Base-by-base conservation (phyloP, 169 alveolate genomes). In the Plasmodium coatneyi region DNA sequence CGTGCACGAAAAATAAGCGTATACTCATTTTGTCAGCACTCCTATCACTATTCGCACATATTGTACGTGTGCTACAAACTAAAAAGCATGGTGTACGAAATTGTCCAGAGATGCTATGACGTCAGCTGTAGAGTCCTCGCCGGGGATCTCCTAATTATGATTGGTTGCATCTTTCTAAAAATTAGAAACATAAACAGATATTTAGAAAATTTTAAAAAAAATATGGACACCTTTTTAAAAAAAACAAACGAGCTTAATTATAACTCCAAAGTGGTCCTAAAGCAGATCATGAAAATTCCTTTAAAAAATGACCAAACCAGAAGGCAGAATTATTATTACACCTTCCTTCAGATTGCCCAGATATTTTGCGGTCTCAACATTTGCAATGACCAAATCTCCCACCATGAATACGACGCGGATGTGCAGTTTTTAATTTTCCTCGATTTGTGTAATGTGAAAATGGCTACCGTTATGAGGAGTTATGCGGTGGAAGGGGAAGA, bases 331-430 rank as follows among this genome's bases (percentile, higher is more conserved):
- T 82, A 91, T 81, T 66, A 66, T 66, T 91, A 81, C 56, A n/a
- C 92, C 36, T 81, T 91, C 82, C 84, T 91, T 49, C 95, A 91
- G 60, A 80, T 71, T 36, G 74, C 95, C 5, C 95, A 91, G 74
- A 81, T 91, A 54, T 91, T 70, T 80, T 91, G 54, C 30, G 79
- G 83, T 16, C 25, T 91, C 5, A 91, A 91, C 34, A 71, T 91
- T 46, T 80, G 34, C 54, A 49, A 56, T 91, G 81, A 70, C 32
- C 43, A 49, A 9, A 34, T 2, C 25, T 66, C 80, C n/a, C 25
- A 66, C 1, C 43, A 91, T 32, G 92, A 91, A 30, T 91, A 81
- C 74, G 91, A 91, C 36, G 49, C 95, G 30, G 92, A 91, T 46
- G 70, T 56, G 14, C 95, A 91, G 74, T 91, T 81, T 91, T 78